Evolutionary conservation across 225 moss, liverwort and hornwort species (phyloP), one percentile per base, ranked within the genome.

Genomic region (Neckera pumila): DNA sequence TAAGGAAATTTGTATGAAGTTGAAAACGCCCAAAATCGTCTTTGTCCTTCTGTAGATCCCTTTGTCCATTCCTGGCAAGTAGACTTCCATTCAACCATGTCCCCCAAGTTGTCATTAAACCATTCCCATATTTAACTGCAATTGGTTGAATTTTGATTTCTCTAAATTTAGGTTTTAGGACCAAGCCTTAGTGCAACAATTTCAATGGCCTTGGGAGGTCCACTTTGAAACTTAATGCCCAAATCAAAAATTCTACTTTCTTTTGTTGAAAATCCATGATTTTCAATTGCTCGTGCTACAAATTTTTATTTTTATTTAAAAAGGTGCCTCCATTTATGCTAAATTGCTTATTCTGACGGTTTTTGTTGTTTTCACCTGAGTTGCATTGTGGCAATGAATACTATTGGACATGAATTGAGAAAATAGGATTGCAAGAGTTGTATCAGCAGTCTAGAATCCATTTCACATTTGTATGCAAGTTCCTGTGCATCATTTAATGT

Each of bases 71-170:
- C 17, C 2, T 20, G 7, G n/a, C n/a, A 67, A 67, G 12, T 67
- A 21, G 4, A n/a, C 12, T 67, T 67, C 12, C 21, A 67, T n/a
- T 7, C 6, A n/a, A n/a, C 20, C 11, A 0, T 64, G 33, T 34
- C 19, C 11, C 5, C 5, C 11, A 36, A 65, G 36, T 34, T 34
- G 19, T 65, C 36, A 34, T 10, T 65, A 19, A 65, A 34, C 5
- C 5, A 5, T 65, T 18, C 19, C 9, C 36, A 19, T 65, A 34
- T 65, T 65, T 65, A 11, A 36, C 1, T 65, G 0, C 10, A 17
- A 19, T 36, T 28, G 0, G 0, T 61, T 65, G 19, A 65, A 19
- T 65, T 1, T 1, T 65, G 1, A 19, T 19, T 65, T 10, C 2
- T 65, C 3, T 65, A 34, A 3, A 65, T 65, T 36, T 36, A 0